Evolutionary conservation across 1,284 basidiomycete species (phyloP).

Genomic region (Mycena citricolor): DNA sequence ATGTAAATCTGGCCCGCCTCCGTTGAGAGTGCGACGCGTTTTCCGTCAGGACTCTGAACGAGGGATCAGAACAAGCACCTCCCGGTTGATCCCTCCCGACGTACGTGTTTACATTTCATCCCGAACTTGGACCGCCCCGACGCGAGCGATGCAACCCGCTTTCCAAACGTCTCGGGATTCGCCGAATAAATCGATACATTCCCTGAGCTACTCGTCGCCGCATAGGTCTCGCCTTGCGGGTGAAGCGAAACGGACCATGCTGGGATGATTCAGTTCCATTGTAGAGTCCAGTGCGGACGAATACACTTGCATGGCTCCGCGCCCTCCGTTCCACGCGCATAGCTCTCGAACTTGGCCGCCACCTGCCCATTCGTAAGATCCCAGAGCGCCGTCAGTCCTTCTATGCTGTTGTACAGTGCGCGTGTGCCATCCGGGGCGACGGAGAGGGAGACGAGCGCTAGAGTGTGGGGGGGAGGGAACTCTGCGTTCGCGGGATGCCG

Average conservation of each 20-base stretch:
- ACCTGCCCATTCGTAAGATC: conserved; percentile 62
- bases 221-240: conserved; percentile 71
- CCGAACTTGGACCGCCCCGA: conserved; percentile 80
- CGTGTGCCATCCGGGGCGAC: conserved; percentile 59
- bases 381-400: conserved; percentile 75
- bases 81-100: too few species aligned
- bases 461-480: conserved; percentile 63
- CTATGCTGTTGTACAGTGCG: conserved; percentile 76
- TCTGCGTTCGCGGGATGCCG: conserved; percentile 50
- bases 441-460: conserved; percentile 74
- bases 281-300: conserved; percentile 9
- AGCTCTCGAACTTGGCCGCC: conserved; percentile 71
- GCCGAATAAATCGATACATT: conserved; percentile 70
- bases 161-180: conserved; percentile 59
- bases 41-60: conserved; percentile 79
- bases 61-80: too few species aligned
- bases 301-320: conserved; percentile 66
- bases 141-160: conserved; percentile 53
- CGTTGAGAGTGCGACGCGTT: conserved; percentile 71
- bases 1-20: conserved; percentile 83
- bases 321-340: conserved; percentile 51
- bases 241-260: conserved; percentile 84
- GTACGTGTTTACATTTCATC: conserved; percentile 75
- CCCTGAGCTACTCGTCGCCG: conserved; percentile 75
- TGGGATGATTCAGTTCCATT: conserved; percentile 30